Conservation (phyloP, 164 flowering plant genomes). For the Annona squamosa region DNA sequence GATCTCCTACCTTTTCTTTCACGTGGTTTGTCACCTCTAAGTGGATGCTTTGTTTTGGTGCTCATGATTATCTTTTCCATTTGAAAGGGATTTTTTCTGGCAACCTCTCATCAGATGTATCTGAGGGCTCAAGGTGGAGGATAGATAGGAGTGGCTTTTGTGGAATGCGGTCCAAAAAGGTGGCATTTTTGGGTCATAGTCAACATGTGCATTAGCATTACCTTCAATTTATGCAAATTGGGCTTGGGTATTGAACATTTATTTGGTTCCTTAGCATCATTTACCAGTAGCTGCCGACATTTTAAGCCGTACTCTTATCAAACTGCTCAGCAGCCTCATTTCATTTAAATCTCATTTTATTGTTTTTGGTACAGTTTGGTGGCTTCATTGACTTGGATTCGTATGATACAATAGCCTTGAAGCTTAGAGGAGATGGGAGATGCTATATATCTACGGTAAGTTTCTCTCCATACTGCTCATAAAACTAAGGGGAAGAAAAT, state of each 20-base stretch:
- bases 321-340: neutral
- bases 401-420: constrained; percentile 80
- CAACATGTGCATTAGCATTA: neutral
- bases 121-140: constrained; percentile 67
- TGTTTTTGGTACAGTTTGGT: constrained; percentile 56
- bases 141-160: constrained; percentile 88
- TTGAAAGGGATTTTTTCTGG: constrained; percentile 76
- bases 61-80: neutral
- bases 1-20: neutral
- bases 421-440: constrained; percentile 93
- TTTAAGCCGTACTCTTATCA: neutral
- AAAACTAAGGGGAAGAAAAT: neutral
- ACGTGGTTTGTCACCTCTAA: neutral
- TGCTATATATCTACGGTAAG: constrained; percentile 93
- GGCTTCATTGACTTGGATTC: constrained; percentile 90
- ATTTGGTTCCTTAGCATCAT: neutral
- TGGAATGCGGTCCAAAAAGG: constrained; percentile 97
- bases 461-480: neutral
- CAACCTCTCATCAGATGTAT: constrained; percentile 72
- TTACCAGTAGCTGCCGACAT: neutral
- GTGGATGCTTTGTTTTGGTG: neutral
- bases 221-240: neutral
- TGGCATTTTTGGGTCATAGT: constrained; percentile 10
- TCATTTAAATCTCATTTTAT: neutral
- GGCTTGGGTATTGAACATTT: neutral